Base-by-base conservation (phyloP, 2,329 filamentous ascomycete species). In the Penicillium sclerotigenum region DNA sequence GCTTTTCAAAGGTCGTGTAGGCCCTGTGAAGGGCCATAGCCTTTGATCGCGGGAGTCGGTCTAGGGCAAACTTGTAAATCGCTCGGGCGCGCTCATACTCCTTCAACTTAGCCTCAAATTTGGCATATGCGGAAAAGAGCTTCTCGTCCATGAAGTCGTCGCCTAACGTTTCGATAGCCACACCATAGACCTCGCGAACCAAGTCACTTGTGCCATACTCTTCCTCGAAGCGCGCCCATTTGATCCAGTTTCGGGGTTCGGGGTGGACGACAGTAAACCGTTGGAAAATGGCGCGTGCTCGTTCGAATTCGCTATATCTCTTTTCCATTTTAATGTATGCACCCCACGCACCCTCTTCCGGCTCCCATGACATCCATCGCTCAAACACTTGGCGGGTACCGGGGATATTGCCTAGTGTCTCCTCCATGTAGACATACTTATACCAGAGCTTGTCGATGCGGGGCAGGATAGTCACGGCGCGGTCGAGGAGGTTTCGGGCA, bases 381-480 rank as follows among this genome's bases (percentile, higher is more conserved):
- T 99, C 94, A 71, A 97, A 99, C 0, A 97, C 90, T 66, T 96
- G 90, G 56, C 94, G 82, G 3, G 91, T 95, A 34, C 93, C 94
- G 3, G 92, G 86, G 47, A 99, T 87, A 68, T 99, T 97, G 7
- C 91, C 91, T 52, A 99, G 82, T 77, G 93, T 97, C 81, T 99
- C 94, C 78, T 97, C 93, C 88, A 96, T 95, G 73, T 96, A 96
- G 26, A 96, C 91, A 79, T 97, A 99, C 74, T 97, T 97, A 80
- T 96, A 99, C 94, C 94, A 99, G 33, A 99, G 79, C 80, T 97
- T 97, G 73, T 97, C 91, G 38, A 97, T 85, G 55, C 94, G 82
- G 5, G 94, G 94, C 37, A 97, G 79, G 54, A 95, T 90, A 0
- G 91, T 91, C 51, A 97, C 90, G n/a, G 94, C 92, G 53, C 94